These are phyloP conservation scores for Fereydounia khargensis DNA, from an alignment of 1,284 basidiomycete species.

Conservation along the genomic window DNA sequence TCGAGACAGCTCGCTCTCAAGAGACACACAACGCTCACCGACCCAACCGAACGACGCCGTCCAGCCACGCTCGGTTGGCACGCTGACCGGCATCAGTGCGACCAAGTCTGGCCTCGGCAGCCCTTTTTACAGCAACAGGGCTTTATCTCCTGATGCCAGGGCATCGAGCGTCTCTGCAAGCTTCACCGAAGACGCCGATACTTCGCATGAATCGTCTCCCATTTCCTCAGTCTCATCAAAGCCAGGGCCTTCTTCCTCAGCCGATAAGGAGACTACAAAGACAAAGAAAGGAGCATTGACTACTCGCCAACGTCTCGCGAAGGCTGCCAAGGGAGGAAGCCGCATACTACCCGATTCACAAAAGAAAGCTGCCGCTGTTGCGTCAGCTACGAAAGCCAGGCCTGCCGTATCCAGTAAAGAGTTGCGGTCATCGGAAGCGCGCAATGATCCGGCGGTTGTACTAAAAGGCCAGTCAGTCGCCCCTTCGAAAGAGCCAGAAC, in stretches of 20 bases:
- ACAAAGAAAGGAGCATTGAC: constrained; percentile 20
- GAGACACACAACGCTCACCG: background rate
- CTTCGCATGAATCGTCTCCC: no score
- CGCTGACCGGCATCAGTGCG: no score
- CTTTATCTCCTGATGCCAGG: no score
- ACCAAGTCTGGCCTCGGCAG: no score
- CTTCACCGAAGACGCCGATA: background rate
- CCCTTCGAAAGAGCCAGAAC: background rate
- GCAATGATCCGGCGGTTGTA: background rate
- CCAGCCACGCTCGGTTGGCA: no score
- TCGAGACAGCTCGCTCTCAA: background rate
- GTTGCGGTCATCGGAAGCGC: background rate
- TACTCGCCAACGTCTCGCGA: constrained; percentile 26
- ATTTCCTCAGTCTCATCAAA: no score
- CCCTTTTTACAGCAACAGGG: no score
- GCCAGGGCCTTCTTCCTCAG: no score
- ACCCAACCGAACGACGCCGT: background rate
- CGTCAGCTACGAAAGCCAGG: background rate
- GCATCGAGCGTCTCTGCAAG: background rate
- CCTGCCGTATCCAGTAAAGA: constrained; percentile 8
- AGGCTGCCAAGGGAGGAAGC: constrained; percentile 29
- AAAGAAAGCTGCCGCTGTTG: constrained; percentile 2
- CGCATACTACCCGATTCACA: constrained; percentile 15
- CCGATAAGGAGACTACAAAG: background rate
- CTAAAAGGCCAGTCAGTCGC: background rate